These are phyloP conservation scores for Jacaranda copaia DNA, from an alignment of 257 asterid genomes.

Conservation along the genomic window DNA sequence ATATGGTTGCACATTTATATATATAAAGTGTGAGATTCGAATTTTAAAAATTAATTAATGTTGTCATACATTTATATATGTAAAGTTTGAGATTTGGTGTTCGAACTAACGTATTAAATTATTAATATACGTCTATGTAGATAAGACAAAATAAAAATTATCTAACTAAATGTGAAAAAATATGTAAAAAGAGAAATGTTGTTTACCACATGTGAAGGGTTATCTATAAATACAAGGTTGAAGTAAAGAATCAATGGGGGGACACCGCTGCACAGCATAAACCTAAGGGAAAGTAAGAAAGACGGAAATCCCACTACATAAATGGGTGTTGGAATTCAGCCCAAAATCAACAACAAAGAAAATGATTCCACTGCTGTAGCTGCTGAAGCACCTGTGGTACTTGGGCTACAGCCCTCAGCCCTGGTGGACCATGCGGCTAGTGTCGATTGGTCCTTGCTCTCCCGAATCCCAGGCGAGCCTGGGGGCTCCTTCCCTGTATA, in stretches of 20 bases:
- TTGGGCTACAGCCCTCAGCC: conserved; percentile 74
- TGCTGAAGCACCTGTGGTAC: conserved; percentile 46
- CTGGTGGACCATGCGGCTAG: conserved; percentile 68
- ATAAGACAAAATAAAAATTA: no score
- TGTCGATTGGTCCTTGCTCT: conserved; percentile 69
- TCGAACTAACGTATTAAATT: no score
- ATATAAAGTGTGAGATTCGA: no score
- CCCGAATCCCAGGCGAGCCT: conserved; percentile 66
- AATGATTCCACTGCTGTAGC: conserved; percentile 12
- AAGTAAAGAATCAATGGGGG: background rate
- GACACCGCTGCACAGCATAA: conserved; percentile 10
- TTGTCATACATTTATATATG: no score
- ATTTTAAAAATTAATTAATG: no score
- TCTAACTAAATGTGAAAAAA: no score
- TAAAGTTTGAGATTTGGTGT: no score
- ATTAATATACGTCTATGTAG: no score
- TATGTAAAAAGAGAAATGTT: no score
- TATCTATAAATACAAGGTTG: conserved; percentile 33
- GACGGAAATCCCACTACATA: background rate
- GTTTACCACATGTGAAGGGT: no score
- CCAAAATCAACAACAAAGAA: conserved; percentile 24
- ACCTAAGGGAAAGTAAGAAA: background rate
- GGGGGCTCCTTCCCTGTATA: conserved; percentile 90
- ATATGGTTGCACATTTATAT: no score
- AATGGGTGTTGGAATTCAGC: conserved; percentile 62